A percentile compares a stretch with the other conserved stretches of the same genome.
These are phyloP conservation scores for Chloranthus sessilifolius DNA, from an alignment of 164 flowering plant genomes.

Conservation along the genomic window DNA sequence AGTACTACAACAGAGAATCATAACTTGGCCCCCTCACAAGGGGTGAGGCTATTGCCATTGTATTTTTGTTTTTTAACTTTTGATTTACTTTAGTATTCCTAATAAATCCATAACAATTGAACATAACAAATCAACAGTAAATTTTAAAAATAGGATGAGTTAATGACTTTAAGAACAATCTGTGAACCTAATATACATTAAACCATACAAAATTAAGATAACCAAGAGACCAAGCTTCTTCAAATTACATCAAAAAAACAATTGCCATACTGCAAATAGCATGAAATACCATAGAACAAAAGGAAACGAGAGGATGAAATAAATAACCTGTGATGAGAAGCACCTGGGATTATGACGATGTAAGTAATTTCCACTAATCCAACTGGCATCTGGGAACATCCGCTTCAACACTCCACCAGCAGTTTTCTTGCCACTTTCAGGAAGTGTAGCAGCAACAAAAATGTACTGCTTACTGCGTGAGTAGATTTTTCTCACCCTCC, in stretches of 20 bases:
- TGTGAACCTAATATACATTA: too few species aligned
- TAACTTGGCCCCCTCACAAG: too few species aligned
- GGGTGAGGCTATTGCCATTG: too few species aligned
- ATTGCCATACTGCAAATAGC: neutral
- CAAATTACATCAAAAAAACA: neutral
- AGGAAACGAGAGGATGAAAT: neutral
- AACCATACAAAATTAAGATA: too few species aligned
- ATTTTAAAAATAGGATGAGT: too few species aligned
- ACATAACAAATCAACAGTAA: too few species aligned
- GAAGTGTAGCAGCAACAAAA: constrained; percentile 98
- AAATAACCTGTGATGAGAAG: constrained; percentile 5
- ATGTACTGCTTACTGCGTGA: constrained; percentile 93
- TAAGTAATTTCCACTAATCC: constrained; percentile 87
- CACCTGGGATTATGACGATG: constrained; percentile 93
- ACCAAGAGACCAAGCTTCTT: too few species aligned
- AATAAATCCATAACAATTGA: too few species aligned
- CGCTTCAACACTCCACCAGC: constrained; percentile 87
- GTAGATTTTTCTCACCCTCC: constrained; percentile 63
- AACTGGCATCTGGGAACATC: constrained; percentile 84
- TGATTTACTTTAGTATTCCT: too few species aligned
- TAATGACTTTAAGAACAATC: too few species aligned
- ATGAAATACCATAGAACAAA: neutral
- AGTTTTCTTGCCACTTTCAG: constrained; percentile 83
- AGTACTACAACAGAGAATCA: too few species aligned
- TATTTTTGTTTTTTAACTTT: too few species aligned